phyloP scores from a whole-genome alignment of 371 early-diverging fungal species.

The Thermomucor indicae-seudaticae region DNA sequence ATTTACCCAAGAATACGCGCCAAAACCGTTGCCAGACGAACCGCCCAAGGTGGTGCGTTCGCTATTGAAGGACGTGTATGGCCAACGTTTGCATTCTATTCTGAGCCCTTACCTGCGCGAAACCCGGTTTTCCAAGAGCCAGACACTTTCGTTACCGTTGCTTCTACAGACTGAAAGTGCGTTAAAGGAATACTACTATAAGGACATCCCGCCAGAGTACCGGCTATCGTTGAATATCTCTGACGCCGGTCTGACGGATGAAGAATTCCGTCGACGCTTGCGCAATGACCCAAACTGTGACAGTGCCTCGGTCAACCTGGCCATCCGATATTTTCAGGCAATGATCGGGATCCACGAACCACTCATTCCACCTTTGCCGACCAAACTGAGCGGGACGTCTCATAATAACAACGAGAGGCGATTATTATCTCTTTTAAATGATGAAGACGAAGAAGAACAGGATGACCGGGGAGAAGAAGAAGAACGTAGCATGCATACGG shows the following conservation, averaged over 20 bases:
- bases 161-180: conserved; percentile 21
- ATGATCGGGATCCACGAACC: conserved; percentile 2
- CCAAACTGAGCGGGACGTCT: neutral
- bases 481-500: neutral
- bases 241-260: conserved; percentile 23
- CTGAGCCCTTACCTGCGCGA: conserved; percentile 14
- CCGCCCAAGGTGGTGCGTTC: conserved; percentile 10
- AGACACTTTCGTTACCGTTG: conserved; percentile 20
- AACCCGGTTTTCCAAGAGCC: conserved; percentile 17
- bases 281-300: conserved; percentile 15
- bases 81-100: neutral
- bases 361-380: neutral
- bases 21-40: conserved; percentile 22
- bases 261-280: conserved; percentile 20
- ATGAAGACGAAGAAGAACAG: neutral
- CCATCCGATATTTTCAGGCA: conserved; percentile 1
- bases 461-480: neutral
- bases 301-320: neutral
- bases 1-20: neutral
- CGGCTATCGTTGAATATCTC: conserved; percentile 18
- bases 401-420: too few relatives aligned
- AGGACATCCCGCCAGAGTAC: conserved; percentile 13
- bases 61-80: conserved; percentile 18
- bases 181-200: conserved; percentile 16
- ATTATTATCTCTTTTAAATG: too few relatives aligned